Evolutionary conservation across 257 asterid genomes (phyloP).

Genomic region (Penstemon barbatus): DNA sequence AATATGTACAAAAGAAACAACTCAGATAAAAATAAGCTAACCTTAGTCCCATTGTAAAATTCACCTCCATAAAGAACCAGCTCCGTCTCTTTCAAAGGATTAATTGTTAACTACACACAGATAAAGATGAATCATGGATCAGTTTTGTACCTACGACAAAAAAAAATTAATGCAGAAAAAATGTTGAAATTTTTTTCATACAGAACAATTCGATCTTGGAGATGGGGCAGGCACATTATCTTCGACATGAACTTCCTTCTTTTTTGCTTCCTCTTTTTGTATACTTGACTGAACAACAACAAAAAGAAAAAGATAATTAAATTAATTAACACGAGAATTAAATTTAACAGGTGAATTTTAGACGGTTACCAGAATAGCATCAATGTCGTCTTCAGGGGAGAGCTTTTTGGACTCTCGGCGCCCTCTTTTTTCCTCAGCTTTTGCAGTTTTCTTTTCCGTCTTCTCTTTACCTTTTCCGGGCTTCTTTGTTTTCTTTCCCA

Average conservation of each 20-base stretch:
- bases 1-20: background rate
- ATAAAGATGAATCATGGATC: conserved; percentile 5
- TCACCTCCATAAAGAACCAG: conserved; percentile 91
- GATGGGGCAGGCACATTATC: conserved; percentile 93
- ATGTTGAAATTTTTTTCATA: conserved; percentile 29
- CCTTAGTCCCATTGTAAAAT: conserved; percentile 97
- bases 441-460: conserved; percentile 82
- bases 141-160: conserved; percentile 14
- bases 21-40: conserved; percentile 28
- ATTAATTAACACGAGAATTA: background rate
- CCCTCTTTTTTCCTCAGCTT: conserved; percentile 77
- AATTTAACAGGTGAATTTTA: background rate
- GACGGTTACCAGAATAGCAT: conserved; percentile 74
- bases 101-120: conserved; percentile 63
- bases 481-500: conserved; percentile 94
- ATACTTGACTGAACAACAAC: conserved; percentile 46
- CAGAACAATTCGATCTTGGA: conserved; percentile 98
- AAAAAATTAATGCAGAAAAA: conserved; percentile 3
- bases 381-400: conserved; percentile 98
- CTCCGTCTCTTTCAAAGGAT: conserved; percentile 91
- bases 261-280: conserved; percentile 95
- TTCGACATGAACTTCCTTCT: conserved; percentile 90
- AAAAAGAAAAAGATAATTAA: background rate
- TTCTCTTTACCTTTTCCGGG: conserved; percentile 98
- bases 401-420: conserved; percentile 87